A percentile compares a stretch with the other conserved stretches of the same genome.
Evolutionary conservation across 2,329 filamentous ascomycete species (phyloP).

Genomic region (Cladosporium sp.): DNA sequence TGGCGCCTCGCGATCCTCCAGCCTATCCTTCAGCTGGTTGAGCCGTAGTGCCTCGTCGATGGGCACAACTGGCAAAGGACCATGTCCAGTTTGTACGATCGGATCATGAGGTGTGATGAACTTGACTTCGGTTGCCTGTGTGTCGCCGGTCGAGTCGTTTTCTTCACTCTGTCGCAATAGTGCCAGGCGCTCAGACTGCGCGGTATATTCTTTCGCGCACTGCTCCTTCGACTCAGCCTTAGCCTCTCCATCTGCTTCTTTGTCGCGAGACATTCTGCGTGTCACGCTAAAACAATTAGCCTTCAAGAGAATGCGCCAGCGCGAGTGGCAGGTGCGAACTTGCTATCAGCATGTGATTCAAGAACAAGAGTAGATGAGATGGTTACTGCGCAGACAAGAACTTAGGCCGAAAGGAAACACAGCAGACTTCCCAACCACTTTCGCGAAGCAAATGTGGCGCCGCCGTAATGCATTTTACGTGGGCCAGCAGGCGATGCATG

Average conservation of each 20-base stretch:
- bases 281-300: background rate
- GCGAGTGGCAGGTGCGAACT: background rate
- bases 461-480: background rate
- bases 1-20: constrained; percentile 45
- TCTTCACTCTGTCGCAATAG: constrained; percentile 44
- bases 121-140: constrained; percentile 61
- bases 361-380: background rate
- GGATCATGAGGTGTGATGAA: constrained; percentile 69
- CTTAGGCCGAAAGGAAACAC: background rate
- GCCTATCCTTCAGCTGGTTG: constrained; percentile 60
- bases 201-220: constrained; percentile 51
- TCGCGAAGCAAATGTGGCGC: background rate
- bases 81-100: constrained; percentile 68
- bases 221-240: background rate
- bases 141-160: constrained; percentile 44
- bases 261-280: background rate
- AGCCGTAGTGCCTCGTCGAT: constrained; percentile 69
- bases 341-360: background rate
- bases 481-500: background rate
- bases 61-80: constrained; percentile 67
- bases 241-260: background rate
- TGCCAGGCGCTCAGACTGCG: constrained; percentile 56
- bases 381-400: background rate
- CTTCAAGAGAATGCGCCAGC: background rate
- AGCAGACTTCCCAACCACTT: background rate